Base-by-base conservation (phyloP, 768 basidiomycete genomes). In the Leucogyrophana mollusca region DNA sequence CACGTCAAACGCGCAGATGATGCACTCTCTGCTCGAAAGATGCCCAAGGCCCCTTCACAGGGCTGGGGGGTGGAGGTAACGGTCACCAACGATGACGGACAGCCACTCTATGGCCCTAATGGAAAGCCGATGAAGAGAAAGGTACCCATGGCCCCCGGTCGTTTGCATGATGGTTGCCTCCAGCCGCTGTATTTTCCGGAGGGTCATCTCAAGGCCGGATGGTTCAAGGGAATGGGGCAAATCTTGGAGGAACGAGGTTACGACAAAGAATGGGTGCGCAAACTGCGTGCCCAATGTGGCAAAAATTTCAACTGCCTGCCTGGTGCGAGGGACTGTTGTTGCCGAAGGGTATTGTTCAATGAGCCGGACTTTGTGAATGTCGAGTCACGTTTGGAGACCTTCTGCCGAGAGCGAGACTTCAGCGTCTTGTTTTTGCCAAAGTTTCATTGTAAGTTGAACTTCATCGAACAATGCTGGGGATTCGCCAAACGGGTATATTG, bases 371-470 rank as follows among this genome's bases (percentile, higher is more conserved):
- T 73, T 50, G 54, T 47, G 8, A 47, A 54, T 34, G 57, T 62
- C 3, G 49, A 67, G 38, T 68, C 67, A 1, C 32, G 61, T 16
- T 56, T 77, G 0, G 62, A 77, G 48, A 45, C 22, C 2, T 33
- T 52, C 4, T 65, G 54, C 45, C 33, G 51, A 9, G 40, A 43
- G 0, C 23, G 51, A 0, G 68, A 70, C 3, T 49, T 68, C 41
- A 33, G 56, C n/a, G 57, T 59, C 43, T 44, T 70, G 16, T 73
- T 73, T 46, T 57, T 68, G 11, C 69, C 64, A 0, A 72, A 74
- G 45, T 75, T 67, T 49, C 70, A 73, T 43, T 68, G 64, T 34
- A 58, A 72, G 50, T 57, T 72, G 10, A 73, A 71, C 49, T 62
- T 58, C 20, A 73, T 73, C 46, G 71, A 72, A 51, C 59, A 59